Conservation (phyloP, 2,329 filamentous ascomycete genomes). For the Fusarium incarnatum region DNA sequence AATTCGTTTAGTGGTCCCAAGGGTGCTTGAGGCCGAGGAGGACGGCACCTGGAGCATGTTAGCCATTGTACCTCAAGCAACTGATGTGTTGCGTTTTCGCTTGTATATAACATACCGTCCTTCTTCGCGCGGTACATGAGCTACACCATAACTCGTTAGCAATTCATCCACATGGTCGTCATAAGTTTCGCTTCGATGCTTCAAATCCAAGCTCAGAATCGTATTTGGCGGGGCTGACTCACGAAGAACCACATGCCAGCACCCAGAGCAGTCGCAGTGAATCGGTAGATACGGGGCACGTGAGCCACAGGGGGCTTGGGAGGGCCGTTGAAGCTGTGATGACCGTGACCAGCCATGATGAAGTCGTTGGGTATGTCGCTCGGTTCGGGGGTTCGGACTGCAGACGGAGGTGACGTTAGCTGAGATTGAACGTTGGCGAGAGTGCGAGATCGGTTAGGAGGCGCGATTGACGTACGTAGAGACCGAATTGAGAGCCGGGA, state of each 20-base stretch:
- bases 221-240: constrained; percentile 53
- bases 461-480: constrained; percentile 35
- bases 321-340: constrained; percentile 49
- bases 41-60: constrained; percentile 67
- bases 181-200: not conserved
- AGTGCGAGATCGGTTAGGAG: fast-evolving
- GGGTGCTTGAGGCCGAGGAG: constrained; percentile 95
- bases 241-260: constrained; percentile 99
- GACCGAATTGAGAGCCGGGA: constrained; percentile 37
- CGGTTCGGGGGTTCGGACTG: constrained; percentile 24
- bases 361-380: constrained; percentile 22
- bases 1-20: constrained; percentile 82
- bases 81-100: not conserved
- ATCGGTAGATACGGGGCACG: constrained; percentile 77
- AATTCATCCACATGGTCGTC: constrained; percentile 4
- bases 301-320: constrained; percentile 60
- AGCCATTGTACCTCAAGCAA: constrained; percentile 1
- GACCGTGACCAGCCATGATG: constrained; percentile 45
- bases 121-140: constrained; percentile 97
- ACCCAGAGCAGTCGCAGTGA: constrained; percentile 86
- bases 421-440: not conserved
- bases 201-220: not conserved
- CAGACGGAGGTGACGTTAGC: constrained; percentile 6
- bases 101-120: constrained; percentile 71
- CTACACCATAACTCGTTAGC: constrained; percentile 58